Percentiles rank a stretch among this genome's conserved stretches.
These are phyloP conservation scores for Adansonia rubrostipa DNA, from an alignment of 441 rosid genomes.

Conservation along the genomic window DNA sequence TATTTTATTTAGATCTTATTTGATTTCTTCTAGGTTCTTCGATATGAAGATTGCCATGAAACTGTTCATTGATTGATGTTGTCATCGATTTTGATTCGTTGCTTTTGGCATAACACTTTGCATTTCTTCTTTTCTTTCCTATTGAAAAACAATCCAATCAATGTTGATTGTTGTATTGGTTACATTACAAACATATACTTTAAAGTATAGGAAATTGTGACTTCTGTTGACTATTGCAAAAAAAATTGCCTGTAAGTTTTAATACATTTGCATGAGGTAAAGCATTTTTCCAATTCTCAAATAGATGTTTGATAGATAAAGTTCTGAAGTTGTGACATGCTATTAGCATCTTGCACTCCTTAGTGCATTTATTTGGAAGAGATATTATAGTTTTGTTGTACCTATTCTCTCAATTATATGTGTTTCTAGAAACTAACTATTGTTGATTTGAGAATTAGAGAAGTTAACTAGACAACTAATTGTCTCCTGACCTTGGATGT, in stretches of 20 bases:
- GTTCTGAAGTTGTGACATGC: neutral
- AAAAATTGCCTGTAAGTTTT: neutral
- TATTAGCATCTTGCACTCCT: neutral
- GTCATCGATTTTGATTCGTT: neutral
- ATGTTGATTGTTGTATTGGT: neutral
- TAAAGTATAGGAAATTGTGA: neutral
- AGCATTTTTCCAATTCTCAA: neutral
- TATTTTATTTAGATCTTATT: neutral
- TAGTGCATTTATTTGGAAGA: neutral
- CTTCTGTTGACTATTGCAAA: conserved; percentile 9
- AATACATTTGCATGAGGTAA: neutral
- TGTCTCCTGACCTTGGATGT: neutral
- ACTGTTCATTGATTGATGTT: neutral
- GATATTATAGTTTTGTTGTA: neutral
- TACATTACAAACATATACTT: neutral
- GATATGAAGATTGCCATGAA: neutral
- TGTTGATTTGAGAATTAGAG: neutral
- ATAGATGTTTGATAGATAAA: neutral
- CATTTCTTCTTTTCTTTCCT: neutral
- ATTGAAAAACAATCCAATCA: neutral
- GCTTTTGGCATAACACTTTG: neutral
- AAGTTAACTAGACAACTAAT: neutral
- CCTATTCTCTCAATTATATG: neutral
- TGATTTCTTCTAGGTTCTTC: conserved; percentile 4
- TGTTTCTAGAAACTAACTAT: neutral